Percentiles rank a stretch among this genome's conserved stretches.
Conservation (phyloP, 139 green algal species). For the Chlamydomonas incerta region DNA sequence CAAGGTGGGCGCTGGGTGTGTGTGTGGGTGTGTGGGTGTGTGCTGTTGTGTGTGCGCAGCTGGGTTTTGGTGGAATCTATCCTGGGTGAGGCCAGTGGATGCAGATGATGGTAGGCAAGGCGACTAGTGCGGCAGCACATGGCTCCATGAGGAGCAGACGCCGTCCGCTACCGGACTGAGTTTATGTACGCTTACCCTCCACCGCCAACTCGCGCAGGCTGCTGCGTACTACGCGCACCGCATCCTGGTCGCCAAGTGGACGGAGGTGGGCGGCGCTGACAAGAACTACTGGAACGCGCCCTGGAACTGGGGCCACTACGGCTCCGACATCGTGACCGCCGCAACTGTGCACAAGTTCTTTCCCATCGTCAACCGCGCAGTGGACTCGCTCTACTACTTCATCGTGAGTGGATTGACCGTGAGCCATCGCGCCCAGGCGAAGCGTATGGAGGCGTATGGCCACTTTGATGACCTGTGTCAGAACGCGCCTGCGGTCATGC, state of each 20-base stretch:
- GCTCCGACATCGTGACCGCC: not conserved
- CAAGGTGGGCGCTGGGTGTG: not conserved
- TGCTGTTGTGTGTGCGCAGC: too few relatives aligned
- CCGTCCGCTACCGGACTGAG: too few relatives aligned
- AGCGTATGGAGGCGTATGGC: too few relatives aligned
- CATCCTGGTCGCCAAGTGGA: not conserved
- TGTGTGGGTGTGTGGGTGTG: not conserved
- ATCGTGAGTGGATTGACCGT: not conserved
- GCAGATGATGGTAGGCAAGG: too few relatives aligned
- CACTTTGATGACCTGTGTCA: too few relatives aligned
- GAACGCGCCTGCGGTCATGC: too few relatives aligned
- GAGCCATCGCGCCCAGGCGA: not conserved
- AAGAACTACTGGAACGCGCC: not conserved
- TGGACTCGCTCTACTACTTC: slow-evolving; percentile 3
- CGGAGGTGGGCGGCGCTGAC: not conserved
- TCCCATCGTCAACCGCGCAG: not conserved
- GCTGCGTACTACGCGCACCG: not conserved
- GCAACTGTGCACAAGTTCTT: not conserved
- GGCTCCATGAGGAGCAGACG: too few relatives aligned
- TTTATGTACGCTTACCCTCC: too few relatives aligned
- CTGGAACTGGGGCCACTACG: not conserved
- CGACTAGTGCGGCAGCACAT: too few relatives aligned
- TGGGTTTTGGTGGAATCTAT: too few relatives aligned
- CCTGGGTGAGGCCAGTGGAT: too few relatives aligned
- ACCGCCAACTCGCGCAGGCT: too few relatives aligned